Conservation (phyloP, 306 rosid species). For the Carpinus fangiana region DNA sequence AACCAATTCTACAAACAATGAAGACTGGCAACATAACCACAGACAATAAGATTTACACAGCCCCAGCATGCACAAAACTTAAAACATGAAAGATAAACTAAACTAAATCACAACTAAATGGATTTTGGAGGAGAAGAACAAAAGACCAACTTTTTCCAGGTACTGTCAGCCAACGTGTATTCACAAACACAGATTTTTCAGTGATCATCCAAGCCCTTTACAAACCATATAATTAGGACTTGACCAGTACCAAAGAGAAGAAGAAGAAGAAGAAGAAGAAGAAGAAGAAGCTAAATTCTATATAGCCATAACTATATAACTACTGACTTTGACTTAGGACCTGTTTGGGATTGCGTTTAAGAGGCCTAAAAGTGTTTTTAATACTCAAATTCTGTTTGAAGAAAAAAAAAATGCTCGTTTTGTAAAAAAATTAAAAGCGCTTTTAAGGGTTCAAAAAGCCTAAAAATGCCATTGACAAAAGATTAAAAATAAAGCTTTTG, state of each 20-base stretch:
- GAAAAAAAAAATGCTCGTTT: no score
- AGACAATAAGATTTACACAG: neutral
- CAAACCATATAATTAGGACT: neutral
- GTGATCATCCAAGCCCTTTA: neutral
- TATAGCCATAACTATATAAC: neutral
- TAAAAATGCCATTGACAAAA: no score
- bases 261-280: no score
- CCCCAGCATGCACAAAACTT: neutral
- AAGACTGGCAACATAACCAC: neutral
- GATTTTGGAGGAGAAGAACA: neutral
- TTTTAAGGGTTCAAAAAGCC: no score
- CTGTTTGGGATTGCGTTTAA: no score
- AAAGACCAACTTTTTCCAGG: neutral
- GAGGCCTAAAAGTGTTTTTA: no score
- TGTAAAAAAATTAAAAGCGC: no score
- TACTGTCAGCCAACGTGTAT: neutral
- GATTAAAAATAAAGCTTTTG: no score
- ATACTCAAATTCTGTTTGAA: no score
- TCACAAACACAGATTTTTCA: neutral
- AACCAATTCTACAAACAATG: slow-evolving; percentile 3
- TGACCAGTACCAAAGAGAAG: neutral
- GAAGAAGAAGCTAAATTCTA: no score
- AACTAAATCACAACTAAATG: neutral
- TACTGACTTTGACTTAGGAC: neutral
- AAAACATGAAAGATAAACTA: neutral